Percentiles rank a stretch among this genome's conserved stretches.
Conservation (phyloP, 1,139 yeast genomes). For the Tardiomyces depauwii region DNA sequence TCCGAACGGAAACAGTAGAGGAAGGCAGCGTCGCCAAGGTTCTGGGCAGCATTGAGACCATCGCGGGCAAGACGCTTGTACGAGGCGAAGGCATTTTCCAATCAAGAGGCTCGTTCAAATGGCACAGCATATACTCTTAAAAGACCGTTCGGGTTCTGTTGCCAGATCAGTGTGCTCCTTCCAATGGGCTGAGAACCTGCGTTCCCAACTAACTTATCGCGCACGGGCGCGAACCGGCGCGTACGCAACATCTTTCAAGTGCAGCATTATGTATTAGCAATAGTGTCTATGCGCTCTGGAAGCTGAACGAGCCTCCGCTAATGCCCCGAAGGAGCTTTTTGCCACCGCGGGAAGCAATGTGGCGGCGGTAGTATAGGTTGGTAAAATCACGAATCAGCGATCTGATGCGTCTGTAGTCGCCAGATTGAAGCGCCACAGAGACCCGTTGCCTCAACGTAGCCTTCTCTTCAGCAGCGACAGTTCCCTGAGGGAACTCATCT, state of each 20-base stretch:
- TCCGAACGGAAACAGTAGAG: conserved; percentile 39
- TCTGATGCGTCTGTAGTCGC: conserved; percentile 66
- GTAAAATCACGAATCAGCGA: conserved; percentile 63
- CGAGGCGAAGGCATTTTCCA: conserved; percentile 12
- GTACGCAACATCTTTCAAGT: too few relatives aligned
- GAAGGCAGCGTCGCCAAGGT: conserved; percentile 26
- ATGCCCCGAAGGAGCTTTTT: too few relatives aligned
- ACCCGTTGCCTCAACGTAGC: conserved; percentile 38
- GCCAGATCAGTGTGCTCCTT: too few relatives aligned
- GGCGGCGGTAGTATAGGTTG: conserved; percentile 73
- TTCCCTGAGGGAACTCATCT: conserved; percentile 40
- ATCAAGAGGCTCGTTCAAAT: background rate
- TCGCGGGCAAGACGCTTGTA: conserved; percentile 31
- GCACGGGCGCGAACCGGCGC: too few relatives aligned
- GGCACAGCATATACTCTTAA: too few relatives aligned
- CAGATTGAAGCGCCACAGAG: conserved; percentile 49
- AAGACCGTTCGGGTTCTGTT: too few relatives aligned
- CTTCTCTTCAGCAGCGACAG: conserved; percentile 58
- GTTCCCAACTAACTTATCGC: too few relatives aligned
- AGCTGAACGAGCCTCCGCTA: too few relatives aligned
- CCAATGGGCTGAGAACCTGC: too few relatives aligned
- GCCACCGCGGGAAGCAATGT: conserved; percentile 40
- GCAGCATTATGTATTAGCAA: too few relatives aligned
- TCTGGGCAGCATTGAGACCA: conserved; percentile 31
- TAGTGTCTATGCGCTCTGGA: too few relatives aligned